Evolutionary conservation across 495 filamentous ascomycete genomes (phyloP).

Genomic region (Penicillium dipodomyicola): DNA sequence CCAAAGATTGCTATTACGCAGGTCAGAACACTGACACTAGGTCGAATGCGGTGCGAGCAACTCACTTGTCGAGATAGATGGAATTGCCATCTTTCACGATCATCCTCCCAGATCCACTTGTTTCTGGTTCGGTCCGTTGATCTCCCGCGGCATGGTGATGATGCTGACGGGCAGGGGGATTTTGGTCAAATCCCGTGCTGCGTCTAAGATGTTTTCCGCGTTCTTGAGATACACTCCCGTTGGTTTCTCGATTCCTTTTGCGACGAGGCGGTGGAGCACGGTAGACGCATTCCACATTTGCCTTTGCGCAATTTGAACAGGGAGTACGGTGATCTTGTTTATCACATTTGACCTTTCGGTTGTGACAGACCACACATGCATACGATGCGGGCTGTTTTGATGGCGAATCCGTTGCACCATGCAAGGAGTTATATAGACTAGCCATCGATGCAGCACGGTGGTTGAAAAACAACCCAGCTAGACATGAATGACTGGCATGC

Average conservation of each 20-base stretch:
- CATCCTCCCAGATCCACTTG: constrained; percentile 29
- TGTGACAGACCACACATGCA: constrained; percentile 64
- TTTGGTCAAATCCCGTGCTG: background rate
- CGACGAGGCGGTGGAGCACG: constrained; percentile 57
- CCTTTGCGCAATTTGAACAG: constrained; percentile 65
- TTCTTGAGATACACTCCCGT: constrained; percentile 45
- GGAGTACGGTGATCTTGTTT: constrained; percentile 62
- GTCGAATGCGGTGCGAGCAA: background rate
- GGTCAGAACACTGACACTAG: constrained; percentile 7
- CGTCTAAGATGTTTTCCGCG: constrained; percentile 14
- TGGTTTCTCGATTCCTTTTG: constrained; percentile 49
- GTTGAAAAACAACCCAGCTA: background rate
- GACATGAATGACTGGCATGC: background rate
- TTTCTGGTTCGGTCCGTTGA: constrained; percentile 3
- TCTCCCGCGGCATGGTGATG: background rate
- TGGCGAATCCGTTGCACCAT: constrained; percentile 4
- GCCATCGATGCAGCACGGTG: background rate
- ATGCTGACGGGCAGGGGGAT: background rate
- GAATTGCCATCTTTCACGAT: constrained; percentile 40
- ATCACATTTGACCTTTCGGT: constrained; percentile 67
- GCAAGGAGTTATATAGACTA: background rate
- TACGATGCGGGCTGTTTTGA: constrained; percentile 30
- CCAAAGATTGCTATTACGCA: constrained; percentile 43
- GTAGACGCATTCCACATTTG: constrained; percentile 55
- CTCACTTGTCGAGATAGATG: constrained; percentile 49